Evolutionary conservation across 192 early-diverging fungal genomes (phyloP).

Genomic region (Backusella sp.): DNA sequence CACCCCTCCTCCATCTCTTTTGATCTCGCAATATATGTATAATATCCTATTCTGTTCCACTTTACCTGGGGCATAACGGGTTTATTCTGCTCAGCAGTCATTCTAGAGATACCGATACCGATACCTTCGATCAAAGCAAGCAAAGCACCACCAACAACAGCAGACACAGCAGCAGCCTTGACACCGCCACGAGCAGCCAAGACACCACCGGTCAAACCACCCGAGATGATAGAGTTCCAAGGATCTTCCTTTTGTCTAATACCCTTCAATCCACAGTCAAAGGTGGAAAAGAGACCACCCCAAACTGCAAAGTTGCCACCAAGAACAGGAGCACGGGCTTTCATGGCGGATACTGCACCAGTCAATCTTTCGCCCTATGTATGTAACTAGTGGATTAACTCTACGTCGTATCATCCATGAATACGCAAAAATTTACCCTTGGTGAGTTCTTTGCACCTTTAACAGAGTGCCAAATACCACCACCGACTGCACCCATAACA

Average conservation of each 20-base stretch:
- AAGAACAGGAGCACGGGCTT: slow-evolving; percentile 89
- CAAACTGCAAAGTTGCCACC: slow-evolving; percentile 99
- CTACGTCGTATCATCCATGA: not conserved
- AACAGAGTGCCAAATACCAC: slow-evolving; percentile 95
- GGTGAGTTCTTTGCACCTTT: slow-evolving; percentile 99
- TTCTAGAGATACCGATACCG: slow-evolving; percentile 72
- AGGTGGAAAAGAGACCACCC: slow-evolving; percentile 97
- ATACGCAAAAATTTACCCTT: slow-evolving; percentile 50
- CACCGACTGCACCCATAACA: slow-evolving; percentile 95
- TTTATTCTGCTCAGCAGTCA: slow-evolving; percentile 62
- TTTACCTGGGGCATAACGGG: slow-evolving; percentile 51
- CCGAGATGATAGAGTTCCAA: slow-evolving; percentile 96
- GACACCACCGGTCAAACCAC: slow-evolving; percentile 93
- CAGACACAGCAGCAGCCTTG: slow-evolving; percentile 78
- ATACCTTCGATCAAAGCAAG: slow-evolving; percentile 97
- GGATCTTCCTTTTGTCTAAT: slow-evolving; percentile 98
- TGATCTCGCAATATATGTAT: too few relatives aligned
- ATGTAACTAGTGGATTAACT: not conserved
- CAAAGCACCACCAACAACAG: slow-evolving; percentile 89
- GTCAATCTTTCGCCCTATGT: slow-evolving; percentile 81
- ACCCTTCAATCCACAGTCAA: slow-evolving; percentile 93
- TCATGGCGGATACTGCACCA: slow-evolving; percentile 85
- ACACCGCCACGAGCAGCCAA: slow-evolving; percentile 87
- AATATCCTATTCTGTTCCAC: too few relatives aligned
- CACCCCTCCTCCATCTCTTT: not conserved